Conservation (phyloP, 768 basidiomycete species). For the Auricularia sp. region DNA sequence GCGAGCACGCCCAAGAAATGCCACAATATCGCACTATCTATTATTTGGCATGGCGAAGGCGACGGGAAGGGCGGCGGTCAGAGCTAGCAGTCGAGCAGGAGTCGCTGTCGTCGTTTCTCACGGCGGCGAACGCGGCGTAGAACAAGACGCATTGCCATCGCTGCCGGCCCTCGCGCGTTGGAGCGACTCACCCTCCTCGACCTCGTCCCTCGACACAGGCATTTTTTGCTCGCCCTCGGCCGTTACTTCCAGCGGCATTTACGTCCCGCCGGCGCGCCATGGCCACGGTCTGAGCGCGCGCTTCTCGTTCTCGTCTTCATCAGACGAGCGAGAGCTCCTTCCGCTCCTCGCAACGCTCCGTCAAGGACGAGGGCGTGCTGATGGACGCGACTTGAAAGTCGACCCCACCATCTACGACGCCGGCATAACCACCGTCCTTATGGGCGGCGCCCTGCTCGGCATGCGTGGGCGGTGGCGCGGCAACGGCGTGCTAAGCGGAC, state of each 20-base stretch:
- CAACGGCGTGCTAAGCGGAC: too few relatives aligned
- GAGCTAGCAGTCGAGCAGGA: too few relatives aligned
- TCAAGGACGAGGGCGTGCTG: constrained; percentile 53
- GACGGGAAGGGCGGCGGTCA: too few relatives aligned
- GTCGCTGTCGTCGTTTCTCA: too few relatives aligned
- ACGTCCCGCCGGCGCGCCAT: constrained; percentile 43
- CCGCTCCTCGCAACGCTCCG: constrained; percentile 3
- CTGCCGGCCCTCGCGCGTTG: constrained; percentile 16
- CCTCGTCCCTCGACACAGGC: constrained; percentile 43
- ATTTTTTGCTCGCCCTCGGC: constrained; percentile 49
- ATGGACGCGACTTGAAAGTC: constrained; percentile 62
- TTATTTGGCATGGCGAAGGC: too few relatives aligned
- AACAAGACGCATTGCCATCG: neutral
- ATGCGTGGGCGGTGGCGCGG: constrained; percentile 2
- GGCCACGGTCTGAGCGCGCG: constrained; percentile 25
- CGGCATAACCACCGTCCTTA: constrained; percentile 80
- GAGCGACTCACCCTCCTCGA: constrained; percentile 43
- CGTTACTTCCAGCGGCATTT: constrained; percentile 37
- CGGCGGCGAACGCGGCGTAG: too few relatives aligned
- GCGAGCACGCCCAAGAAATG: too few relatives aligned
- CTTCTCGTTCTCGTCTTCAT: constrained; percentile 28
- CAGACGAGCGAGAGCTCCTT: constrained; percentile 25
- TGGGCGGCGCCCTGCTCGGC: constrained; percentile 82
- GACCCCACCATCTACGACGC: constrained; percentile 71
- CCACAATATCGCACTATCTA: too few relatives aligned